phyloP scores from a whole-genome alignment of 2,329 filamentous ascomycete species.

The Colletotrichum endophyticum region DNA sequence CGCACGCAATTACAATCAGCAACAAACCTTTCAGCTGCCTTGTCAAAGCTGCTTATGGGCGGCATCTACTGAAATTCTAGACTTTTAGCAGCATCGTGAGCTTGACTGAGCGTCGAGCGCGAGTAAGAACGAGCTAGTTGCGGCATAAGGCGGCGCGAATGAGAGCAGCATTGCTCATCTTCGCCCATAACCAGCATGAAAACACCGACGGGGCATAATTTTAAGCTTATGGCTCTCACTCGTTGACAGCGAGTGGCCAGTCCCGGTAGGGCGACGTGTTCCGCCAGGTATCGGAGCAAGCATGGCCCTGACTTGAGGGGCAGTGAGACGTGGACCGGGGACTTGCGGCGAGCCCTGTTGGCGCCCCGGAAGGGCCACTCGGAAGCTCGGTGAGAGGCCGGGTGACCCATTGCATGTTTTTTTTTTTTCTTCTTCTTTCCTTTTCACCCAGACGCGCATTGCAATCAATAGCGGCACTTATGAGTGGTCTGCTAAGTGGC shows the following conservation, averaged over 20 bases:
- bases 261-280: slow-evolving; percentile 4
- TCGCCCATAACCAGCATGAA: neutral
- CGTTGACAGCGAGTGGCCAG: neutral
- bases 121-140: neutral
- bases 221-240: slow-evolving; percentile 1
- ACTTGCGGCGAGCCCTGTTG: neutral
- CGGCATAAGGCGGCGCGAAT: neutral
- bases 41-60: neutral
- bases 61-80: neutral
- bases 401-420: neutral
- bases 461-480: neutral
- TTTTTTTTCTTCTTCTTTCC: neutral
- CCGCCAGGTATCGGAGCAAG: neutral
- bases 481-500: neutral
- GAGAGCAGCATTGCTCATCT: neutral
- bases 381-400: neutral
- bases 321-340: neutral
- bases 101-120: neutral
- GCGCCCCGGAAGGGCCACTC: neutral
- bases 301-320: neutral
- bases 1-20: neutral
- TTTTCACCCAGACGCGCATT: neutral
- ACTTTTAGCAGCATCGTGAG: neutral
- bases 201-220: neutral
- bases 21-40: neutral